Percentiles rank a stretch among this genome's conserved stretches.
Evolutionary conservation across 768 basidiomycete genomes (phyloP).

Genomic region (Gymnopilus dilepis): DNA sequence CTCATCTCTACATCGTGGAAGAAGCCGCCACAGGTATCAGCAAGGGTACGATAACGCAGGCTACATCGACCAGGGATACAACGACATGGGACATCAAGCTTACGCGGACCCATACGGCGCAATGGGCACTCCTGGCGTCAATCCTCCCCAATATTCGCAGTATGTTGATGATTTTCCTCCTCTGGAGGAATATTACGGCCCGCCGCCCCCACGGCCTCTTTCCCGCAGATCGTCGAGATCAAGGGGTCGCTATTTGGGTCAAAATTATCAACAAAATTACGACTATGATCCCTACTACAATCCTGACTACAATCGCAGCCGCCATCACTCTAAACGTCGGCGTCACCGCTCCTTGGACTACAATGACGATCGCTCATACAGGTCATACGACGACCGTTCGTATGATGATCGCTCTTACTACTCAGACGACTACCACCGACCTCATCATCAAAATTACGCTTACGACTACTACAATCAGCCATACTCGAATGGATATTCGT

Average conservation of each 20-base stretch:
- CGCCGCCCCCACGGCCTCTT: not conserved
- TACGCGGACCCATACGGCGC: not conserved
- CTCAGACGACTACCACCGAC: not conserved
- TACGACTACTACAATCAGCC: not conserved
- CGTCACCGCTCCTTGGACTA: not conserved
- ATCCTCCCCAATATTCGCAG: not conserved
- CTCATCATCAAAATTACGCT: not conserved
- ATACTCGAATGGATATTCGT: not conserved
- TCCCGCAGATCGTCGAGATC: slow-evolving; percentile 1
- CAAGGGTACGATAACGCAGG: not conserved
- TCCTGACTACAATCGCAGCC: not conserved
- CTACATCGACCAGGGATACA: not conserved
- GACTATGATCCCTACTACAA: not conserved
- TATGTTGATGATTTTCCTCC: not conserved
- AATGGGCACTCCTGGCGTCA: not conserved
- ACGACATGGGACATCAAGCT: not conserved
- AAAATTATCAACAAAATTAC: not conserved
- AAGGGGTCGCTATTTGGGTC: not conserved
- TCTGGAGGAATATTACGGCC: not conserved
- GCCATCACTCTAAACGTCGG: not conserved
- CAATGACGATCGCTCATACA: not conserved
- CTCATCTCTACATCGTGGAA: not conserved
- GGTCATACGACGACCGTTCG: not conserved
- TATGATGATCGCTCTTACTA: not conserved
- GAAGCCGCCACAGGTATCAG: not conserved